A percentile compares a stretch with the other conserved stretches of the same genome.
phyloP scores from a whole-genome alignment of 1,284 basidiomycete species.

The Trametes polyzona region DNA sequence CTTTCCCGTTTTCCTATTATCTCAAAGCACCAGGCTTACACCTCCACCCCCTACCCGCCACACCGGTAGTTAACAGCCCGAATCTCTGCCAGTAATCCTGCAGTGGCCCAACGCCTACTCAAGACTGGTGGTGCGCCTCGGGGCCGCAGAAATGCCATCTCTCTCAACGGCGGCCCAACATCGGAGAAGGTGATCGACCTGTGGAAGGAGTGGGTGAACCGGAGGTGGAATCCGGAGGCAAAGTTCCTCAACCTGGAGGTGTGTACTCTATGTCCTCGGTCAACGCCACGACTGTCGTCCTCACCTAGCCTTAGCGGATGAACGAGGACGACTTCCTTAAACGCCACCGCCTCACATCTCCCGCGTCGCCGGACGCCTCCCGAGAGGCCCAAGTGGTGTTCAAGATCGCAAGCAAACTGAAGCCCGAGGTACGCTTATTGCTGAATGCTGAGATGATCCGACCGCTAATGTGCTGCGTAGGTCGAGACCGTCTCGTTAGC shows the following conservation, averaged over 20 bases:
- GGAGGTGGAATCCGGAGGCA: slow-evolving; percentile 67
- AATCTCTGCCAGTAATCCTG: slow-evolving; percentile 45
- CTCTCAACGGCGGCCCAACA: slow-evolving; percentile 30
- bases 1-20: slow-evolving; percentile 39
- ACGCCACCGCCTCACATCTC: slow-evolving; percentile 65
- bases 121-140: slow-evolving; percentile 48
- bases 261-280: slow-evolving; percentile 30
- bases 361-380: slow-evolving; percentile 59
- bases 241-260: slow-evolving; percentile 84
- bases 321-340: slow-evolving; percentile 73
- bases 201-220: slow-evolving; percentile 73
- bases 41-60: slow-evolving; percentile 19
- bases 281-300: not conserved
- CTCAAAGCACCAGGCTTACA: slow-evolving; percentile 46
- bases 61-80: slow-evolving; percentile 39
- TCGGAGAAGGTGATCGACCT: slow-evolving; percentile 53
- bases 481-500: slow-evolving; percentile 79
- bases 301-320: slow-evolving; percentile 47
- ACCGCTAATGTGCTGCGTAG: slow-evolving; percentile 38
- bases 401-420: slow-evolving; percentile 80
- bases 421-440: slow-evolving; percentile 63
- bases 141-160: slow-evolving; percentile 59
- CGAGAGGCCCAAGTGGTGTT: slow-evolving; percentile 82
- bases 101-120: slow-evolving; percentile 62
- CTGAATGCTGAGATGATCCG: not conserved